Evolutionary conservation across 768 basidiomycete genomes (phyloP), one percentile per base, ranked within the genome.

Genomic region (Boletus sensibilis): DNA sequence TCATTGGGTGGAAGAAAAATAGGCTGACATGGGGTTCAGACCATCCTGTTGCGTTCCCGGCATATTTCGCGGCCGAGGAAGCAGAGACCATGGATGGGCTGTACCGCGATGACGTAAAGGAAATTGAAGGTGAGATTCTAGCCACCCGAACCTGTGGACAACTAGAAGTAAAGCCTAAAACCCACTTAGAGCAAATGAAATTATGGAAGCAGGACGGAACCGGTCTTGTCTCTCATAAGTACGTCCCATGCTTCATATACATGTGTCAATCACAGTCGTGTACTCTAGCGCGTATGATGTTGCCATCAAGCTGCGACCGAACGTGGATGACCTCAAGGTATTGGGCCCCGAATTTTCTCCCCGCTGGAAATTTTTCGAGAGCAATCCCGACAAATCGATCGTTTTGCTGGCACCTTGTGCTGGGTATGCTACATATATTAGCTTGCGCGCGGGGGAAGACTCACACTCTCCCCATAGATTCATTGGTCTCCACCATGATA

Each of bases 161-260:
- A 47, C 51, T 54, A 8, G n/a, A n/a, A 29, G 27, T 9, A 29
- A 29, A 29, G 27, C 27, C 27, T 29, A 35, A 64, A 56, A 10
- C 16, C 29, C 27, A 23, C 3, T 18, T 25, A 77, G 76, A 70
- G 50, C 71, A 73, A 64, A 61, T 57, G 33, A 64, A 55, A 11
- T 65, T 73, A 41, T 79, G 73, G 68, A 57, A 59, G n/a, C 64
- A 67, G 43, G 65, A 72, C 3, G 83, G 79, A 4, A 73, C 66
- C n/a, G 83, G 82, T 12, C 60, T 81, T 45, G 69, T 86, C 58
- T 74, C 82, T 1, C 78, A 81, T 62, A 87, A 84, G 85, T 85
- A 46, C 6, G 76, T 56, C 61, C 20, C 31, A 18, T 33, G 16
- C 40, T 48, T 10, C 33, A 33, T 4, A 35, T 35, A 4, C 2